Conservation (phyloP, 2,329 filamentous ascomycete genomes). For the Neophaeococcomyces mojaviensis region DNA sequence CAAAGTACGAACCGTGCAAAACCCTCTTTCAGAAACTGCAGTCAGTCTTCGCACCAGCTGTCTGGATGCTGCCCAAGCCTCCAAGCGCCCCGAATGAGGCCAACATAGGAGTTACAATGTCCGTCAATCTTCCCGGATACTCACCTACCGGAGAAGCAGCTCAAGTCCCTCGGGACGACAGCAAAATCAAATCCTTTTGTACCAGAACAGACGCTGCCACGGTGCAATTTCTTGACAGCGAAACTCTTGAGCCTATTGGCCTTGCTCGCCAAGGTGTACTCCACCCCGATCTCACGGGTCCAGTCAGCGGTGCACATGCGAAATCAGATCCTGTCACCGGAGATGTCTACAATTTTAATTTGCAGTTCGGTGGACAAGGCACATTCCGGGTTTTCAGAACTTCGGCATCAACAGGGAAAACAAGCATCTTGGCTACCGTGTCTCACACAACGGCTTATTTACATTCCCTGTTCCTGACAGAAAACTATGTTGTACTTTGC, state of each 20-base stretch:
- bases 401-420: constrained; percentile 55
- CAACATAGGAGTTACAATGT: constrained; percentile 62
- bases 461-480: constrained; percentile 72
- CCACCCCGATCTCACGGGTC: constrained; percentile 62
- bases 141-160: constrained; percentile 20
- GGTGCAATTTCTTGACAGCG: constrained; percentile 58
- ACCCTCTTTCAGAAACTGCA: constrained; percentile 65
- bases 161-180: constrained; percentile 15
- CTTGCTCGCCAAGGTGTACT: constrained; percentile 53
- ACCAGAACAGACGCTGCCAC: constrained; percentile 52
- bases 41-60: constrained; percentile 45
- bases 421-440: constrained; percentile 64
- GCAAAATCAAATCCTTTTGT: constrained; percentile 44
- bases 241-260: constrained; percentile 65
- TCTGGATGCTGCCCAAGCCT: constrained; percentile 1
- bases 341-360: constrained; percentile 75
- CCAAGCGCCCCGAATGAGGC: constrained; percentile 28
- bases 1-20: constrained; percentile 66
- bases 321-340: constrained; percentile 64
- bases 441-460: constrained; percentile 58
- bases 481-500: constrained; percentile 64
- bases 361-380: constrained; percentile 47
- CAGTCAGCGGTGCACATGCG: constrained; percentile 62
- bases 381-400: constrained; percentile 65
- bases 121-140: constrained; percentile 56